phyloP scores from a whole-genome alignment of 2,329 filamentous ascomycete species.

The Ophiosphaerella herpotricha region DNA sequence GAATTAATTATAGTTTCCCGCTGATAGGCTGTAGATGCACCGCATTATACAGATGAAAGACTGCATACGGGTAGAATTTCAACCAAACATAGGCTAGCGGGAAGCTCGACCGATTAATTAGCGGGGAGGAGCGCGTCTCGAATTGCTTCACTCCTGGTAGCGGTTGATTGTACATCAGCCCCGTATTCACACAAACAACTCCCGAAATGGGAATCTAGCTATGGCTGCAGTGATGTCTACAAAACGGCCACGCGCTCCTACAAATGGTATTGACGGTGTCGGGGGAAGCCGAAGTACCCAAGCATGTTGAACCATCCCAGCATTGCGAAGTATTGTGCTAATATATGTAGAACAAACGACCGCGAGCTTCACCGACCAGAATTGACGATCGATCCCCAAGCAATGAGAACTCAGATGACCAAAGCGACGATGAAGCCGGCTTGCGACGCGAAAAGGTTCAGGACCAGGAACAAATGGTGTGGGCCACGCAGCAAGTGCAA shows the following conservation, averaged over 20 bases:
- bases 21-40: too few species aligned
- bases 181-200: background rate
- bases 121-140: conserved; percentile 27
- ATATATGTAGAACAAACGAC: conserved; percentile 37
- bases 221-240: conserved; percentile 38
- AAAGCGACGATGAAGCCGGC: conserved; percentile 14
- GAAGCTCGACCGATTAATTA: conserved; percentile 1
- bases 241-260: conserved; percentile 38
- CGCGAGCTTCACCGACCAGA: conserved; percentile 28
- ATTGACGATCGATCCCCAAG: conserved; percentile 23
- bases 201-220: conserved; percentile 4
- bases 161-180: background rate
- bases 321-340: conserved; percentile 7
- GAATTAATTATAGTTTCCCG: too few species aligned
- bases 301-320: conserved; percentile 18
- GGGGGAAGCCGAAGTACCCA: conserved; percentile 16
- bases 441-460: conserved; percentile 15
- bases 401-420: conserved; percentile 13
- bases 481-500: conserved; percentile 37
- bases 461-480: conserved; percentile 29
- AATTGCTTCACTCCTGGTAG: conserved; percentile 1
- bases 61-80: too few species aligned
- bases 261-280: conserved; percentile 18
- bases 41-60: too few species aligned
- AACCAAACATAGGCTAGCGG: too few species aligned